phyloP scores from a whole-genome alignment of 345 rosid species.

The Eucalyptus caleyi region DNA sequence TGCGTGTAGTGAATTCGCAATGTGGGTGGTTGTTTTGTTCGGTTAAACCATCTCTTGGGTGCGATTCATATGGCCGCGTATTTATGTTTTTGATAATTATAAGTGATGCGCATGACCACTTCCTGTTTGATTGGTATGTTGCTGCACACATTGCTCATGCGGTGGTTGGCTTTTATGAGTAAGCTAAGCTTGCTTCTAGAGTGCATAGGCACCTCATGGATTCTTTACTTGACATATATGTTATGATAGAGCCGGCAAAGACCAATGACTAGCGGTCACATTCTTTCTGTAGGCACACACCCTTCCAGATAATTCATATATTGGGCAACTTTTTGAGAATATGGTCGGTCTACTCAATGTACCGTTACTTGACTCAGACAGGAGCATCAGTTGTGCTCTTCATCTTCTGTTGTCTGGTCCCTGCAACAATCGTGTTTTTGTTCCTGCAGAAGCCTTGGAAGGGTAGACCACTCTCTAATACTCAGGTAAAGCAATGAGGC shows the following conservation, averaged over 20 bases:
- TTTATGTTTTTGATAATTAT: not conserved
- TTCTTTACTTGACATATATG: not conserved
- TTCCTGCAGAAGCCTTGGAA: constrained; percentile 93
- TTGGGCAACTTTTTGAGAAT: constrained; percentile 74
- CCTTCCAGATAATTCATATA: constrained; percentile 75
- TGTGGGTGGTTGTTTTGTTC: not conserved
- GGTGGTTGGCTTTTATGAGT: not conserved
- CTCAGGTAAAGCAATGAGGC: constrained; percentile 40
- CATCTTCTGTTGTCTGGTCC: constrained; percentile 76
- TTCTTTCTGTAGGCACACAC: constrained; percentile 47
- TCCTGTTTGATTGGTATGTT: not conserved
- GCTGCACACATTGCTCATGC: not conserved
- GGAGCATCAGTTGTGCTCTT: constrained; percentile 89
- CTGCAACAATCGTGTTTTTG: constrained; percentile 61
- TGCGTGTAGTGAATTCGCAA: not conserved
- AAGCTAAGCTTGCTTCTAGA: not conserved
- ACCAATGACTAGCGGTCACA: not conserved
- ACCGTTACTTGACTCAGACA: constrained; percentile 59
- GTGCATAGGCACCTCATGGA: not conserved
- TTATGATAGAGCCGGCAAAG: not conserved
- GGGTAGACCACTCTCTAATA: constrained; percentile 83
- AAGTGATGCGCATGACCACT: not conserved
- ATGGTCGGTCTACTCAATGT: constrained; percentile 95
- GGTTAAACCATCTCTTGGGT: not conserved
- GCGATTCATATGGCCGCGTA: not conserved